These are phyloP conservation scores for Porcisia hertigi DNA, from an alignment of 208 protist genomes.

Conservation along the genomic window DNA sequence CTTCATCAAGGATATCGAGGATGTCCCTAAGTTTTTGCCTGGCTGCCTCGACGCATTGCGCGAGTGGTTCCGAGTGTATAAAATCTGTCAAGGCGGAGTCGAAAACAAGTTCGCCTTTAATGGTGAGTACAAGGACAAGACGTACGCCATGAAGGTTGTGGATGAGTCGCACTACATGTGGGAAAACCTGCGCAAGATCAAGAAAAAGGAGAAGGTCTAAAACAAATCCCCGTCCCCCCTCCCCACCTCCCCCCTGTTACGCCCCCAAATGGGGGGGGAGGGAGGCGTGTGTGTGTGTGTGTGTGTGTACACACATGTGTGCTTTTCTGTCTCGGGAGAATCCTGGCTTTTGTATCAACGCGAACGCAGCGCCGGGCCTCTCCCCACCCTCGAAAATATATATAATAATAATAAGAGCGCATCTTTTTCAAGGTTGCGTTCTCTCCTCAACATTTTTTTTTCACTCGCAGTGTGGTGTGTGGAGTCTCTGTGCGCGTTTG, in stretches of 20 bases:
- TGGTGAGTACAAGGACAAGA: constrained; percentile 90
- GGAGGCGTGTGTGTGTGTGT: background rate
- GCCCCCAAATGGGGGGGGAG: background rate
- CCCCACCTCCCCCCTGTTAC: background rate
- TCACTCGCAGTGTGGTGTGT: no score
- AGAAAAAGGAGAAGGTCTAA: constrained; percentile 74
- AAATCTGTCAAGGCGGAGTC: constrained; percentile 91
- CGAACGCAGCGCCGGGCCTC: no score
- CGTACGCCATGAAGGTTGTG: constrained; percentile 84
- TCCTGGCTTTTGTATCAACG: no score
- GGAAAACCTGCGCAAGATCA: constrained; percentile 90
- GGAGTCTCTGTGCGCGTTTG: no score
- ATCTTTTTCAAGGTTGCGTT: no score
- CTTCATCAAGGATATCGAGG: constrained; percentile 90
- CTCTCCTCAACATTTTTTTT: no score
- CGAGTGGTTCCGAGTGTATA: constrained; percentile 93
- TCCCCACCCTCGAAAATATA: no score
- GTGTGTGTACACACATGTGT: no score
- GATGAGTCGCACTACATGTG: constrained; percentile 93
- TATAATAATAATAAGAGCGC: no score
- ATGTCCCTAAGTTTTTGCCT: constrained; percentile 89
- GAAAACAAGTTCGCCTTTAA: constrained; percentile 93
- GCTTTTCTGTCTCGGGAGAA: no score
- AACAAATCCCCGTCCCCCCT: constrained; percentile 1
- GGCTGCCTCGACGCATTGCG: constrained; percentile 89